These are phyloP conservation scores for Aureobasidium musti DNA, from an alignment of 2,329 filamentous ascomycete genomes.

Conservation along the genomic window DNA sequence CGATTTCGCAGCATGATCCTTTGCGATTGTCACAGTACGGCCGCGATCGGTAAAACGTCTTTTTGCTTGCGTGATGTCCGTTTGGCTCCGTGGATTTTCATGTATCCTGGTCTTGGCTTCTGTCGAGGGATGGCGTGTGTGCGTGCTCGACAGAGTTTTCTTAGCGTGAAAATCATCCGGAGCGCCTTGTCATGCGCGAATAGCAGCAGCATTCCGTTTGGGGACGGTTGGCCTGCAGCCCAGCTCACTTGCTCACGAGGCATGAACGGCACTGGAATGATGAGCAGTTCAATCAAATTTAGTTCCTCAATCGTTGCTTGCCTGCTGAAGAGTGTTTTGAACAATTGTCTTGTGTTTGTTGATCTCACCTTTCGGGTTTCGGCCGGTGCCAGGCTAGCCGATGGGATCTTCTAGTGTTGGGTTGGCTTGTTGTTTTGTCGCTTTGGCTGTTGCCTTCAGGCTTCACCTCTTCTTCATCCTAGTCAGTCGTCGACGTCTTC, in stretches of 20 bases:
- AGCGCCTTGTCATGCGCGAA: conserved; percentile 27
- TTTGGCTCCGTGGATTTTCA: conserved; percentile 18
- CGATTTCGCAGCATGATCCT: not conserved
- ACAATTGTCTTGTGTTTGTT: conserved; percentile 29
- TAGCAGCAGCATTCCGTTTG: conserved; percentile 29
- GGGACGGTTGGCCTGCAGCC: conserved; percentile 21
- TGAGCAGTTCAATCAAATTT: conserved; percentile 27
- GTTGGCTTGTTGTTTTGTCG: conserved; percentile 4
- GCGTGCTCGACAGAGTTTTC: conserved; percentile 28
- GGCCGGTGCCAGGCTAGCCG: conserved; percentile 16
- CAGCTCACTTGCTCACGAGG: conserved; percentile 27
- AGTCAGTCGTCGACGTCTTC: conserved; percentile 3
- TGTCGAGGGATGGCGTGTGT: conserved; percentile 2
- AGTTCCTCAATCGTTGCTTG: conserved; percentile 18
- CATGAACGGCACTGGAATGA: conserved; percentile 28
- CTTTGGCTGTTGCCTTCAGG: conserved; percentile 16
- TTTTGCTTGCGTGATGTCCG: conserved; percentile 28
- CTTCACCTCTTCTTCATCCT: not conserved
- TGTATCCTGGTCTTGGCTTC: conserved; percentile 26
- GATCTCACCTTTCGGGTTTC: conserved; percentile 19
- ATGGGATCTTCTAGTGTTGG: conserved; percentile 21
- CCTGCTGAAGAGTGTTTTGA: not conserved
- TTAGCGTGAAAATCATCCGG: conserved; percentile 26
- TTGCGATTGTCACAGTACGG: not conserved
- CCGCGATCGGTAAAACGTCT: conserved; percentile 26